Conservation (phyloP, 2,329 filamentous ascomycete genomes). For the Clonostachys rosea region DNA sequence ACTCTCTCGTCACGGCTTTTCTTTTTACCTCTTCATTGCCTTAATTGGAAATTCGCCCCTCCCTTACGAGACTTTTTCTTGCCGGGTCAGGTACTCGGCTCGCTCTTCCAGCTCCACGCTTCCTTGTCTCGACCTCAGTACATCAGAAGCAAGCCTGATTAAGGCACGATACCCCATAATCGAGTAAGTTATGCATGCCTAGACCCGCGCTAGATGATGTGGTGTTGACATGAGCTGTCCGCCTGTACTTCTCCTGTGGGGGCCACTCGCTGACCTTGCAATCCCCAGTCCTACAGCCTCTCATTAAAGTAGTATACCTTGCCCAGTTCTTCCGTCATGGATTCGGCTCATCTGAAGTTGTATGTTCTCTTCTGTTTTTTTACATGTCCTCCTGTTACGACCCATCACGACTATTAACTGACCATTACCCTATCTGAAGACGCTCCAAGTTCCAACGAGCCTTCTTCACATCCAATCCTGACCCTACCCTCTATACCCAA, state of each 20-base stretch:
- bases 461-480: neutral
- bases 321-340: neutral
- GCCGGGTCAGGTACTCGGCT: too few species aligned
- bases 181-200: neutral
- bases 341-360: slow-evolving; percentile 1
- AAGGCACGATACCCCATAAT: too few species aligned
- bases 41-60: too few species aligned
- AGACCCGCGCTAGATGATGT: neutral
- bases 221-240: neutral
- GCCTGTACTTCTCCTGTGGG: neutral
- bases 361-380: neutral
- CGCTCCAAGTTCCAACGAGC: slow-evolving; percentile 4
- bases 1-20: too few species aligned
- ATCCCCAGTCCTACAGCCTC: neutral
- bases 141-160: too few species aligned
- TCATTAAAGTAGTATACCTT: too few species aligned
- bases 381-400: neutral
- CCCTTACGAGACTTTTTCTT: too few species aligned
- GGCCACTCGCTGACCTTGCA: neutral
- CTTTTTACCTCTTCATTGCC: too few species aligned
- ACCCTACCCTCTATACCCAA: neutral
- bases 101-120: too few species aligned
- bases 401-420: neutral
- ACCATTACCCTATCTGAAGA: neutral
- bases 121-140: too few species aligned